Conservation (phyloP, 768 basidiomycete species). For the Suillus decipiens region DNA sequence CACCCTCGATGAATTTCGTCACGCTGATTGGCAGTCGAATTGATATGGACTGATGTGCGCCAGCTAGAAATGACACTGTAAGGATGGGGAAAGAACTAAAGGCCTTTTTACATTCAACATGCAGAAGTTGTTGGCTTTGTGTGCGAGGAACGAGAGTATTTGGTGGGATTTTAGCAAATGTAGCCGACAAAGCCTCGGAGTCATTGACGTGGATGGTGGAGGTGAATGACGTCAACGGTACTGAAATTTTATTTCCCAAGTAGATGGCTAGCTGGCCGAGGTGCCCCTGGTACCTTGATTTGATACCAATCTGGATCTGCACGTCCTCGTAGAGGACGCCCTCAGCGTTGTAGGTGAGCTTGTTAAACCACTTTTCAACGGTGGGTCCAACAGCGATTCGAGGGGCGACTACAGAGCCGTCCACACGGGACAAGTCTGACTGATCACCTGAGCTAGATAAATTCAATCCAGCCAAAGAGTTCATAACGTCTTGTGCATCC, state of each 20-base stretch:
- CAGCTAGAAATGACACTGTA: conserved; percentile 88
- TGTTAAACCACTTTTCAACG: conserved; percentile 88
- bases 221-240: conserved; percentile 89
- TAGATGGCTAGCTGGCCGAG: conserved; percentile 93
- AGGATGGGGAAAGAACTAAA: conserved; percentile 80
- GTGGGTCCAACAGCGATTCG: conserved; percentile 67
- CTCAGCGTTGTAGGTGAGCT: conserved; percentile 75
- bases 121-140: conserved; percentile 91
- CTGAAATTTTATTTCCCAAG: conserved; percentile 92
- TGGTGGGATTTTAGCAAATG: conserved; percentile 90
- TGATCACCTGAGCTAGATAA: conserved; percentile 39
- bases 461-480: conserved; percentile 83
- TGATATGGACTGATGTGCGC: conserved; percentile 84
- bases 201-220: conserved; percentile 76
- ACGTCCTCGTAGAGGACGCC: conserved; percentile 96
- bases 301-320: conserved; percentile 93
- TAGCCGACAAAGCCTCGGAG: conserved; percentile 72
- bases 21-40: conserved; percentile 84
- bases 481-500: conserved; percentile 59
- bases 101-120: conserved; percentile 91
- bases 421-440: conserved; percentile 18
- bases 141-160: conserved; percentile 77
- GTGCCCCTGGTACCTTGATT: conserved; percentile 94
- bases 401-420: conserved; percentile 42
- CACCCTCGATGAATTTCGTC: conserved; percentile 93